A percentile compares a stretch with the other conserved stretches of the same genome.
Conservation (phyloP, 805 yeast genomes). For the Saturnispora galanensis region DNA sequence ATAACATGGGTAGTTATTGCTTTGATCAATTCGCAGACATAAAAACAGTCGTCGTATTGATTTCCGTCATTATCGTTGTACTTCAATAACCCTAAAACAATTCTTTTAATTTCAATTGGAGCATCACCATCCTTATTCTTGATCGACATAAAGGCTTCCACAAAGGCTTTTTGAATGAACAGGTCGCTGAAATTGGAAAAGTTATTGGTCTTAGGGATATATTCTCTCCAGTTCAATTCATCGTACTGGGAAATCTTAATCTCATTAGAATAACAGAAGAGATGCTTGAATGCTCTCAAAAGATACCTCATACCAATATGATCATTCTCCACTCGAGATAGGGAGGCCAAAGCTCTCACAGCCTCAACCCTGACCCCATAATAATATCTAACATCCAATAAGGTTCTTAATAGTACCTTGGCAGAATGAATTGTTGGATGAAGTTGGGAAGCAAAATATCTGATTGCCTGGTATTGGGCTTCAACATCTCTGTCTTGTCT, state of each 20-base stretch:
- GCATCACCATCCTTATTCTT: constrained; percentile 51
- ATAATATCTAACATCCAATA: constrained; percentile 75
- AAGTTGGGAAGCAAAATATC: constrained; percentile 52
- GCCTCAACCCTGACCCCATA: constrained; percentile 88
- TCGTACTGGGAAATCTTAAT: constrained; percentile 17
- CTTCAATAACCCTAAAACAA: constrained; percentile 61
- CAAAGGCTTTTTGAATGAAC: constrained; percentile 61
- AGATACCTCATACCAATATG: constrained; percentile 69
- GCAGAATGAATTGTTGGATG: constrained; percentile 60
- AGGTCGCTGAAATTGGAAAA: constrained; percentile 63
- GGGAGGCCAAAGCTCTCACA: constrained; percentile 62
- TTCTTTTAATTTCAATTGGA: constrained; percentile 46
- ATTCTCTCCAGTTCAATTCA: constrained; percentile 27
- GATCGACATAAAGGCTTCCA: constrained; percentile 48
- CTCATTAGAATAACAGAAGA: constrained; percentile 61
- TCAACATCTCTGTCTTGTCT: constrained; percentile 94
- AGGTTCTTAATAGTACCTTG: constrained; percentile 65
- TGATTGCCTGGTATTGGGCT: constrained; percentile 81
- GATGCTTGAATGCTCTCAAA: constrained; percentile 52
- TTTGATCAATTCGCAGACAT: constrained; percentile 47
- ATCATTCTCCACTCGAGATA: constrained; percentile 50
- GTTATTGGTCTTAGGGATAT: constrained; percentile 71
- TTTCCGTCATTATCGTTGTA: constrained; percentile 83
- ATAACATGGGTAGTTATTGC: constrained; percentile 35
- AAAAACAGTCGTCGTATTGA: constrained; percentile 62